Conservation (phyloP, 768 basidiomycete species). For the Psilocybe cyanescens region DNA sequence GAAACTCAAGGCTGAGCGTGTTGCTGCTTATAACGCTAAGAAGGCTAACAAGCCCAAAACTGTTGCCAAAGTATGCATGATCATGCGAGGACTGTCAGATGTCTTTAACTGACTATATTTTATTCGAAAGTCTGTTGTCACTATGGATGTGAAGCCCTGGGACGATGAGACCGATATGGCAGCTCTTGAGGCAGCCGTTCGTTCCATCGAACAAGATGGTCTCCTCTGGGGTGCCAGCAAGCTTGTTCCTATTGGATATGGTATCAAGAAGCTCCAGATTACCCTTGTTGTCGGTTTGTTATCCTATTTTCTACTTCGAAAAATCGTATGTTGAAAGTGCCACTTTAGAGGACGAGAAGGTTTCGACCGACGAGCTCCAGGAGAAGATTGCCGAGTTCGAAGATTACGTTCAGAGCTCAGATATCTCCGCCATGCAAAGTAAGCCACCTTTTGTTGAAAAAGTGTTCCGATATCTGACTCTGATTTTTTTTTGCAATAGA, state of each 20-base stretch:
- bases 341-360: slow-evolving; percentile 86
- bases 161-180: slow-evolving; percentile 99
- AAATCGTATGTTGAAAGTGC: slow-evolving; percentile 3
- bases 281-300: slow-evolving; percentile 58
- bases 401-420: slow-evolving; percentile 89
- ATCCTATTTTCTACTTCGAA: slow-evolving; percentile 12
- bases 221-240: slow-evolving; percentile 96
- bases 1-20: slow-evolving; percentile 86
- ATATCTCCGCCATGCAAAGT: slow-evolving; percentile 96
- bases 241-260: slow-evolving; percentile 89
- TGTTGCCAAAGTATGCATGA: slow-evolving; percentile 74
- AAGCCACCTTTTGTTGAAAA: slow-evolving; percentile 23
- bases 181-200: slow-evolving; percentile 80
- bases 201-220: slow-evolving; percentile 86
- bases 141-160: slow-evolving; percentile 98
- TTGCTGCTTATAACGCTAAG: slow-evolving; percentile 91
- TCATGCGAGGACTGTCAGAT: slow-evolving; percentile 12
- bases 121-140: slow-evolving; percentile 86
- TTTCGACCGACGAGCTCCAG: slow-evolving; percentile 92
- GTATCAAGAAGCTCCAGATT: slow-evolving; percentile 89
- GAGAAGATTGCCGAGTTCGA: slow-evolving; percentile 87
- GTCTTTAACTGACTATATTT: neutral
- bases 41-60: slow-evolving; percentile 92
- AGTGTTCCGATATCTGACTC: neutral
- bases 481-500: slow-evolving; percentile 18